A percentile compares a stretch with the other conserved stretches of the same genome.
These are phyloP conservation scores for Podaxis carcinomalis DNA, from an alignment of 768 basidiomycete genomes.

Conservation along the genomic window DNA sequence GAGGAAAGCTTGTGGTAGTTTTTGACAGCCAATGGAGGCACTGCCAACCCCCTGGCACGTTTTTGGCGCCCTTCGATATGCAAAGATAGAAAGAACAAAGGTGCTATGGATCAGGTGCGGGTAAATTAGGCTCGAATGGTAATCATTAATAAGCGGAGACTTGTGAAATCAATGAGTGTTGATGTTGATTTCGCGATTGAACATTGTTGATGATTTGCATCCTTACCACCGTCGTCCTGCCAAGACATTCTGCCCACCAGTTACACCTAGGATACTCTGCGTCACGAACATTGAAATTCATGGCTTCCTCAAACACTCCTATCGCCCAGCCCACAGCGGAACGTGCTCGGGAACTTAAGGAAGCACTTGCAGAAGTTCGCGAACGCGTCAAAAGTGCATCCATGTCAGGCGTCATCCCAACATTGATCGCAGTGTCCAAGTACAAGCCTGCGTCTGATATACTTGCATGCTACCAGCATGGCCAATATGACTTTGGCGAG, in stretches of 20 bases:
- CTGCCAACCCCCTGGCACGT: no score
- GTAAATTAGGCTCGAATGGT: no score
- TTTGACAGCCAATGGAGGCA: no score
- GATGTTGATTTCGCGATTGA: not conserved
- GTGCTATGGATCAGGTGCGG: no score
- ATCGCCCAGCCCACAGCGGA: constrained; percentile 27
- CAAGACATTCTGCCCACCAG: not conserved
- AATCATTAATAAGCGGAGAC: no score
- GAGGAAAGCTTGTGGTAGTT: no score
- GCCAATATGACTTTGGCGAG: constrained; percentile 92
- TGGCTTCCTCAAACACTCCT: constrained; percentile 1
- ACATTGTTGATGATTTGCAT: not conserved
- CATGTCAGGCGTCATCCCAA: constrained; percentile 25
- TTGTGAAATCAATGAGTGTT: not conserved
- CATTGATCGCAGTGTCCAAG: constrained; percentile 88
- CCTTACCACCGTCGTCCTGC: not conserved
- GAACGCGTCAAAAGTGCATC: constrained; percentile 39
- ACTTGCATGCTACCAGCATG: constrained; percentile 72
- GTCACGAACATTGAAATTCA: not conserved
- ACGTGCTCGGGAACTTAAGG: constrained; percentile 47
- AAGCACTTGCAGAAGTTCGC: constrained; percentile 50
- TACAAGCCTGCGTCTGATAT: constrained; percentile 88
- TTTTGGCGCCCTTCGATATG: no score
- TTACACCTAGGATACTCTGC: not conserved
- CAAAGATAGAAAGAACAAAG: no score